A percentile compares a stretch with the other conserved stretches of the same genome.
phyloP scores from a whole-genome alignment of 805 yeast genomes.

The Sugiyamaella chiloensis region DNA sequence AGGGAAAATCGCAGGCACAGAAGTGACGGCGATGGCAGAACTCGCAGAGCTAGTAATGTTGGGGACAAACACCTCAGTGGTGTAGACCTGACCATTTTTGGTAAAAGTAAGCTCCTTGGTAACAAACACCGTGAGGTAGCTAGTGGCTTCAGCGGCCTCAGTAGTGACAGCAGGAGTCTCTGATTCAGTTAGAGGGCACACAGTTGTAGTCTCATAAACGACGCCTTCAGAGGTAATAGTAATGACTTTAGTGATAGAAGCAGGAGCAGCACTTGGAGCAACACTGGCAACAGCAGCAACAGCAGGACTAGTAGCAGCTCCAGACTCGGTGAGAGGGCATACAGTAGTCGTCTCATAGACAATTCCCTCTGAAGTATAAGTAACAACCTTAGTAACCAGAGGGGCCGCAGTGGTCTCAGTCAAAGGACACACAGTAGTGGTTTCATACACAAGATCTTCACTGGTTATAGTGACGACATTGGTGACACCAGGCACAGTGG shows the following conservation, averaged over 20 bases:
- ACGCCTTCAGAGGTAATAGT: slow-evolving; percentile 9
- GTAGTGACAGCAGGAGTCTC: slow-evolving; percentile 4
- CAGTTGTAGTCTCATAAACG: slow-evolving; percentile 17
- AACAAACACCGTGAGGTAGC: slow-evolving; percentile 2
- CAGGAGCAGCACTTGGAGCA: background rate
- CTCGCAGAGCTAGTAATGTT: background rate
- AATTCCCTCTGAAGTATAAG: slow-evolving; percentile 7
- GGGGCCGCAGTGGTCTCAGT: slow-evolving; percentile 8
- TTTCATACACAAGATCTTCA: slow-evolving; percentile 12
- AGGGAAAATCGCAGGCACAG: background rate
- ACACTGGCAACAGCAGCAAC: background rate
- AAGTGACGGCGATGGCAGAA: background rate
- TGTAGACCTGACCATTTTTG: slow-evolving; percentile 6
- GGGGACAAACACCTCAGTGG: slow-evolving; percentile 9
- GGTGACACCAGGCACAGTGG: slow-evolving; percentile 2
- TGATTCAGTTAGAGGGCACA: slow-evolving; percentile 21
- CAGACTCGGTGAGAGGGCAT: slow-evolving; percentile 16
- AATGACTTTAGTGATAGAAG: slow-evolving; percentile 14
- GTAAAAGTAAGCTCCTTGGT: slow-evolving; percentile 9
- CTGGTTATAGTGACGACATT: slow-evolving; percentile 9
- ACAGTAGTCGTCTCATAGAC: slow-evolving; percentile 17
- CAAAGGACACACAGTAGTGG: slow-evolving; percentile 18
- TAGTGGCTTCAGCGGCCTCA: slow-evolving; percentile 6
- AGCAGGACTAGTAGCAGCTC: slow-evolving; percentile 5
- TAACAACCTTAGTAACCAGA: slow-evolving; percentile 1